Base-by-base conservation (phyloP, 2,329 filamentous ascomycete genomes). In the Aspergillus sp. region DNA sequence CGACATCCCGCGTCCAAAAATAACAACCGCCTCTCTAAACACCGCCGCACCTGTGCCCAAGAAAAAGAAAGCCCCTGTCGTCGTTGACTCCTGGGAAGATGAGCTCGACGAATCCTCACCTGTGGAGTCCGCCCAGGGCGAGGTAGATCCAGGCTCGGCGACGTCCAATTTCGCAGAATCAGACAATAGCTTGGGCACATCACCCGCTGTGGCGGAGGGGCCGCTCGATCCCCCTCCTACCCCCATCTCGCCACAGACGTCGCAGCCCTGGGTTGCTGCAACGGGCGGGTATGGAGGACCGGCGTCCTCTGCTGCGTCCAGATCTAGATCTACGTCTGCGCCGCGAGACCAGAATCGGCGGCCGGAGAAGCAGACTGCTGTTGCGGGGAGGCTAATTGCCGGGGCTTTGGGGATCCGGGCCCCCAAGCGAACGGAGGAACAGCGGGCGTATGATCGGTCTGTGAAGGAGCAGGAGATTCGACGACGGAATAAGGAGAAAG, bases 341-440 rank as follows among this genome's bases (percentile, higher is more conserved):
- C 45, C 50, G 11, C 60, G 67, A 9, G 52, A 64, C 14, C 59
- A 66, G 7, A 47, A 64, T 9, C 67, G 69, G 14, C 79, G 90
- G 40, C 93, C 92, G 0, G 93, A 96, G 76, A 99, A 96, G 80
- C 96, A 93, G 61, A 96, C 96, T 60, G 91, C 92, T 0, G 91
- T 96, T 40, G 95, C 95, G 5, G 85, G 90, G 61, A 82, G 95
- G 58, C 83, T 99, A 84, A 98, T 99, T 72, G 92, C 91, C 0
- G 90, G 90, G 3, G 92, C 90, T 0, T 78, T 98, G 64, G 95
- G 95, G 1, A 84, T 97, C 55, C 86, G 87, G 68, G 86, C 88
- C 35, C 91, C 91, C 33, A 89, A 86, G 78, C 84, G 88, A 73
- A 97, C 91, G 1, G 91, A 96, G 62, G 93, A 97, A 77, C 90